A percentile compares a stretch with the other conserved stretches of the same genome.
Evolutionary conservation across 2,329 filamentous ascomycete genomes (phyloP).

Genomic region (Botrytis porri): DNA sequence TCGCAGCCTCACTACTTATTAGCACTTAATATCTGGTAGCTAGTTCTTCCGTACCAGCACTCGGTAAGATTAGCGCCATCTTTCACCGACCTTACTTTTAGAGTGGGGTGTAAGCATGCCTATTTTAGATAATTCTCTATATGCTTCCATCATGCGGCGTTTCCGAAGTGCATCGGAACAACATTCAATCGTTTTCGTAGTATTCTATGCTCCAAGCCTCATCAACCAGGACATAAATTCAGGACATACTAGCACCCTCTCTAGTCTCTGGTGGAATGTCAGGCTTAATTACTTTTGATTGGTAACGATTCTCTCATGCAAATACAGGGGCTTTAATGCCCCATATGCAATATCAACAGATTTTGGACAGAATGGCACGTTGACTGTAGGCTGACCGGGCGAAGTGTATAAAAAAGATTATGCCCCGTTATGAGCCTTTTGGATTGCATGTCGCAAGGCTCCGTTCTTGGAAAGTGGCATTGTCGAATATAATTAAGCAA

Average conservation of each 20-base stretch:
- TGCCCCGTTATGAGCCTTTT: background rate
- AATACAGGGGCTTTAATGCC: background rate
- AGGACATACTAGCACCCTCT: background rate
- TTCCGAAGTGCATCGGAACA: background rate
- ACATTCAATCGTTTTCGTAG: background rate
- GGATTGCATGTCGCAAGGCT: background rate
- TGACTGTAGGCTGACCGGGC: background rate
- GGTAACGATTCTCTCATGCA: background rate
- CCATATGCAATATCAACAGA: background rate
- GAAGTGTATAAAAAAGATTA: background rate
- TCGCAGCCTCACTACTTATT: background rate
- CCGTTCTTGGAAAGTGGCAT: rapidly evolving
- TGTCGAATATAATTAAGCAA: background rate
- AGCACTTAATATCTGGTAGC: background rate
- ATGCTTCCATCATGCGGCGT: background rate
- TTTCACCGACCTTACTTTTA: background rate
- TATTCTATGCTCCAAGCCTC: background rate
- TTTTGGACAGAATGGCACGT: background rate
- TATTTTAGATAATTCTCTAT: background rate
- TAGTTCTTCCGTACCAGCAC: background rate
- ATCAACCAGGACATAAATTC: background rate
- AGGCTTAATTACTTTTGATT: background rate
- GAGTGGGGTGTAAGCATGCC: background rate
- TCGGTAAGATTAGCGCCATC: background rate
- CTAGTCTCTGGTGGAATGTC: background rate